Evolutionary conservation across 306 rosid species (phyloP), one percentile per base, ranked within the genome.

Genomic region (Quercus rubra): DNA sequence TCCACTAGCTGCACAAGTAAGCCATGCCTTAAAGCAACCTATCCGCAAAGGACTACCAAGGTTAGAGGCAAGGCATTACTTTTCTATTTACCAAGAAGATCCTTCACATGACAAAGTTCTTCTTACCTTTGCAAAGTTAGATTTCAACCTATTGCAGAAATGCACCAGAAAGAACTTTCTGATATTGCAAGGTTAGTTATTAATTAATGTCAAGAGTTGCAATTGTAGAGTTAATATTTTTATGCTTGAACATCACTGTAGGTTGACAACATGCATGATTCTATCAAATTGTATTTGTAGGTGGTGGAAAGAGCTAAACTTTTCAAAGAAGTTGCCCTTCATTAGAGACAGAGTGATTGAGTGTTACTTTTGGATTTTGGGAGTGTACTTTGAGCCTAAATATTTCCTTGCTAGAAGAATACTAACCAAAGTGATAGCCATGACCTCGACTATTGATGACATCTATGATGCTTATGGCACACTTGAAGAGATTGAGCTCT

Each of bases 241-340:
- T 27, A 13, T 27, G 69, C 38, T 27, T 59, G 2, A 4, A 27
- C 69, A 14, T 62, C 13, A 4, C 20, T 7, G 11, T 0, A 9
- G 0, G 21, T 28, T 12, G 17, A 56, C 5, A 6, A 31, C 5
- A 5, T 25, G n/a, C 28, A 2, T 25, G 4, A 27, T 27, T 62
- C 18, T 12, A 25, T 23, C 0, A 62, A 14, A 62, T 27, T 27
- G 6, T 38, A 1, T 19, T 46, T 73, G 2, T 38, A 88, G 90
- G 89, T 83, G 90, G 92, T 84, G 86, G 89, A 82, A 81, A 54
- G 79, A 61, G 2, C 67, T 72, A 46, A 55, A 90, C 21, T 81
- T 82, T 13, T 55, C 18, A 1, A 62, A 18, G 5, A 82, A 74
- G 14, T 71, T 88, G 1, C 84, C 86, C 35, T 86, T 80, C 9